Percentiles rank a stretch among this genome's conserved stretches.
Conservation (phyloP, 2,329 filamentous ascomycete species). For the Arthrocladium fulminans region DNA sequence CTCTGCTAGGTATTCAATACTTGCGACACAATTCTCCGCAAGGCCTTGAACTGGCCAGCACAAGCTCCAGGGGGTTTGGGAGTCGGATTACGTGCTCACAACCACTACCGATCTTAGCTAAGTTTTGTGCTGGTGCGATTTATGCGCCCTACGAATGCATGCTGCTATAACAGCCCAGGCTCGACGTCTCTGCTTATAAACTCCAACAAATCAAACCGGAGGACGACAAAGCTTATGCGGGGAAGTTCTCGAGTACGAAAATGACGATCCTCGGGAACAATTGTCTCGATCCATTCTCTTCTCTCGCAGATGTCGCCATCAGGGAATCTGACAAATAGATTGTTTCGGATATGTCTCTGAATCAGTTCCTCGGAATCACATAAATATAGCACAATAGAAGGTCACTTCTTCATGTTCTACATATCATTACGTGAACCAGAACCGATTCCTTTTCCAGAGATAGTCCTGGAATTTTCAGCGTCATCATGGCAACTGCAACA, state of each 20-base stretch:
- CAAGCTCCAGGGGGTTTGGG: no score
- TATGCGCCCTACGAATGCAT: no score
- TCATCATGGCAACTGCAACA: conserved; percentile 23
- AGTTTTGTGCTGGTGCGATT: no score
- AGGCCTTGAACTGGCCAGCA: no score
- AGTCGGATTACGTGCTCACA: no score
- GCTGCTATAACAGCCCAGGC: neutral
- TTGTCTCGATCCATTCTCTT: neutral
- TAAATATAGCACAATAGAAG: neutral
- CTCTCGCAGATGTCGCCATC: conserved; percentile 6
- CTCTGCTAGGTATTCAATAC: no score
- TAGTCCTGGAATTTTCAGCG: neutral
- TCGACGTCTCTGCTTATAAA: neutral
- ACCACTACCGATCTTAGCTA: no score
- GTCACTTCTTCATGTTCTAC: neutral
- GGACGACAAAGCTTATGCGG: neutral
- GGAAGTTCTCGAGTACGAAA: neutral
- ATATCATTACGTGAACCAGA: neutral
- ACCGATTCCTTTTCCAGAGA: neutral
- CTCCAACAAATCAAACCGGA: neutral
- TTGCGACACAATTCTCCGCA: no score
- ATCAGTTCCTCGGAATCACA: neutral
- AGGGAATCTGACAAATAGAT: conserved; percentile 4
- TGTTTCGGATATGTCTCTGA: neutral
- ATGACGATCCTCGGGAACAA: neutral